Base-by-base conservation (phyloP, 2,329 filamentous ascomycete species). In the Arthrobotrys sphaeroides region DNA sequence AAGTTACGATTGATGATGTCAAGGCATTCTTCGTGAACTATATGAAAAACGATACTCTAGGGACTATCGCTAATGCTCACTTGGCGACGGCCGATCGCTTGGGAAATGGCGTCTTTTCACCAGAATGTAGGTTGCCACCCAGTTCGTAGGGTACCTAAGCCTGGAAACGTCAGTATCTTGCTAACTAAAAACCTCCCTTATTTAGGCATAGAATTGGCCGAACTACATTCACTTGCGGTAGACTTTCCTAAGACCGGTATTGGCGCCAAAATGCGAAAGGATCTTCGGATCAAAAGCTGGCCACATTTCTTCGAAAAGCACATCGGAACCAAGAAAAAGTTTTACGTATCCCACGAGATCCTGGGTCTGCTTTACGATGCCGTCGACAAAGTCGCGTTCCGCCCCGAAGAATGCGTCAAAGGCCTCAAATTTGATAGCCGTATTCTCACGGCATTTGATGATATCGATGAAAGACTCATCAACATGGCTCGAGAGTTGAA, bases 231-330 rank as follows among this genome's bases (percentile, higher is more conserved):
- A 0, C 89, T 90, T 78, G 94, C 95, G 0, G 95, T 99, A 0
- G 95, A 99, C 81, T 99, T 95, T 81, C 90, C 92, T 47, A 99
- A 99, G 83, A 94, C 92, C 0, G 95, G 95, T 0, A 86, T 90
- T 7, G 88, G 91, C 0, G 94, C 94, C 0, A 83, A 86, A 18
- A 90, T 96, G 84, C 84, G 85, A 5, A 83, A 84, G 40, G 4
- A 83, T 79, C 77, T 79, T 16, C 67, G 78, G 7, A 42, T 59
- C 1, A 59, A 36, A 38, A 57, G 51, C 13, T 80, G 77, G 62
- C 79, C 79, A 2, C 79, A 80, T 51, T 80, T 79, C 36, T 64
- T 96, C 89, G 87, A 95, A 93, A 0, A 94, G 97, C 81, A 98
- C 94, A 81, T 94, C 96, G 67, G 60, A 16, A 73, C 75, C 31